Conservation (phyloP, 768 basidiomycete genomes). For the Boletus edulis region DNA sequence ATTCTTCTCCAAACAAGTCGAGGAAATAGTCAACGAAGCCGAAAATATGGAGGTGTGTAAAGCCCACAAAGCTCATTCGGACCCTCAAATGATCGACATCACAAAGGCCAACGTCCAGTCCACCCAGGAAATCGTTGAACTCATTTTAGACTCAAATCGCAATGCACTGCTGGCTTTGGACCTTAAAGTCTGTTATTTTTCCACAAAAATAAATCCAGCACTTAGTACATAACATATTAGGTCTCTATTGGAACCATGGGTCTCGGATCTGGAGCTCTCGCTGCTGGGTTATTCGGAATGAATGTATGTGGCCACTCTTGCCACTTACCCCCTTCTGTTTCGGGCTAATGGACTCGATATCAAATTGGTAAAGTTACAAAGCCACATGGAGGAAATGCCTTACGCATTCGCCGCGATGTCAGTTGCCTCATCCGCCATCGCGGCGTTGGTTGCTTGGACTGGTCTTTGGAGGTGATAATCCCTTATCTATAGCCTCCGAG, state of each 20-base stretch:
- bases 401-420: constrained; percentile 75
- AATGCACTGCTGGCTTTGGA: constrained; percentile 90
- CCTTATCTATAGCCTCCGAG: constrained; percentile 13
- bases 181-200: constrained; percentile 57
- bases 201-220: not conserved
- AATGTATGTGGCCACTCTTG: constrained; percentile 60
- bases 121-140: constrained; percentile 96
- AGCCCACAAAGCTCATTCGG: not conserved
- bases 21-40: constrained; percentile 93
- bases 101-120: constrained; percentile 82
- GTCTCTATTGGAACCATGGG: constrained; percentile 96
- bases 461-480: constrained; percentile 59
- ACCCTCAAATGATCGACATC: not conserved
- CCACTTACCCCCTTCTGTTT: constrained; percentile 19
- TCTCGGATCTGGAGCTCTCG: constrained; percentile 82
- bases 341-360: constrained; percentile 20
- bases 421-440: constrained; percentile 53
- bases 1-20: constrained; percentile 93
- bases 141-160: constrained; percentile 94
- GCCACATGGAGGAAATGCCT: constrained; percentile 67
- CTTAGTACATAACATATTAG: constrained; percentile 33
- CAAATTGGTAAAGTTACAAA: constrained; percentile 55
- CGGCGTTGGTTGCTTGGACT: constrained; percentile 57
- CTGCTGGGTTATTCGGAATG: constrained; percentile 95
- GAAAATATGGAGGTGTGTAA: constrained; percentile 73